Base-by-base conservation (phyloP, 2,329 filamentous ascomycete genomes). In the Aspergillus ibericus region DNA sequence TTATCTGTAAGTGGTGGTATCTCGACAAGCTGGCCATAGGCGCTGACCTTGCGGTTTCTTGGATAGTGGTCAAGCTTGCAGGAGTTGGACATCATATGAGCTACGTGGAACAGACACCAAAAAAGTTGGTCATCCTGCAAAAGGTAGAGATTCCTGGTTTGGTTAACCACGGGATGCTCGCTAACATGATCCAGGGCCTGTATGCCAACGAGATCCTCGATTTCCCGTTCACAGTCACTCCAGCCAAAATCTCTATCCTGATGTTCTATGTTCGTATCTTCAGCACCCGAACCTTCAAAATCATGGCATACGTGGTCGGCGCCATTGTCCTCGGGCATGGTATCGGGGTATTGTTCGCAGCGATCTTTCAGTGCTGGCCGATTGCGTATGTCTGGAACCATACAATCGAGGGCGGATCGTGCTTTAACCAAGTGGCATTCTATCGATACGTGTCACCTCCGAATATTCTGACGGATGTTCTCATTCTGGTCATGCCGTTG, bases 201-300 rank as follows among this genome's bases (percentile, higher is more conserved):
- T 55, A 54, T 15, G 63, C 58, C 35, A 62, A 59, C 15, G 59
- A 65, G 44, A 57, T 67, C 2, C 53, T 69, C 13, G 66, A 68
- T 47, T 63, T 68, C 38, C 65, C 66, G 1, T 60, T 68, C 38
- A 60, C 59, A 9, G 57, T 69, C 1, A 65, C 67, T 6, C 65
- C 64, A 2, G 66, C 66, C 20, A 70, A 69, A 47, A 56, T 70
- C 10, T 67, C 68, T 8, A 55, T 70, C 7, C 56, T 70, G 7
- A 36, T 68, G 10, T 69, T 69, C 50, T 69, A 68, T 40, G 55
- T 66, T 16, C 66, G 67, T 18, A 67, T 70, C 42, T 68, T 69
- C 51, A 44, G 27, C 47, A 56, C 56, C 3, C 63, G 57, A 20
- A 59, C 54, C 3, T 68, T 67, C 44, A 58, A 53, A 25, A 59